Conservation (phyloP, 2,329 filamentous ascomycete genomes). For the Exophiala alcalophila region DNA sequence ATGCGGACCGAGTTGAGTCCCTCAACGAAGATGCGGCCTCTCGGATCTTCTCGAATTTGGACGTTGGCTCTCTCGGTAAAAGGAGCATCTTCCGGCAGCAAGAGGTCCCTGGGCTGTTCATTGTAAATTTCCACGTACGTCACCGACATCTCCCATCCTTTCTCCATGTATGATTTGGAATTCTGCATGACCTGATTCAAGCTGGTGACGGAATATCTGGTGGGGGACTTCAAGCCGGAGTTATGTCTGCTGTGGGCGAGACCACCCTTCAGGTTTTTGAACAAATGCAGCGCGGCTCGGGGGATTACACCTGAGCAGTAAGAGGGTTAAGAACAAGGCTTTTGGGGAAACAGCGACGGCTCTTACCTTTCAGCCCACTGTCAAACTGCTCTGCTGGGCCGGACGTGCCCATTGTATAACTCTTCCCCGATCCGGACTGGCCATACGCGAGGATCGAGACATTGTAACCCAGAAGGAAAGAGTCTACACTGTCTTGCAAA, state of each 20-base stretch:
- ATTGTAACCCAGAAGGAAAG: slow-evolving; percentile 96
- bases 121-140: slow-evolving; percentile 99
- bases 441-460: slow-evolving; percentile 95
- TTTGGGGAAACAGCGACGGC: too few species aligned
- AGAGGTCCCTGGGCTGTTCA: slow-evolving; percentile 85
- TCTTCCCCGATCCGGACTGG: slow-evolving; percentile 96
- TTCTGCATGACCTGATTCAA: slow-evolving; percentile 40
- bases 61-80: slow-evolving; percentile 70
- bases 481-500: slow-evolving; percentile 79
- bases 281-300: slow-evolving; percentile 78
- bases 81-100: slow-evolving; percentile 72
- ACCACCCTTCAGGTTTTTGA: slow-evolving; percentile 73
- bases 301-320: slow-evolving; percentile 79
- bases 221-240: slow-evolving; percentile 74
- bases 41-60: slow-evolving; percentile 90
- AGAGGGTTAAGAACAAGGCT: not conserved
- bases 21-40: slow-evolving; percentile 90
- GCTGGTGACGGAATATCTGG: slow-evolving; percentile 67
- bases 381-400: slow-evolving; percentile 75
- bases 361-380: slow-evolving; percentile 69
- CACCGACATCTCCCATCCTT: slow-evolving; percentile 85
- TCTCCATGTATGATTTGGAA: slow-evolving; percentile 55
- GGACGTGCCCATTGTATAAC: slow-evolving; percentile 97
- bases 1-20: slow-evolving; percentile 84
- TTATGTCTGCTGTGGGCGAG: slow-evolving; percentile 58